Evolutionary conservation across 176 grass and related monocot genomes (phyloP), one percentile per base, ranked within the genome.

Genomic region (Canna indica): DNA sequence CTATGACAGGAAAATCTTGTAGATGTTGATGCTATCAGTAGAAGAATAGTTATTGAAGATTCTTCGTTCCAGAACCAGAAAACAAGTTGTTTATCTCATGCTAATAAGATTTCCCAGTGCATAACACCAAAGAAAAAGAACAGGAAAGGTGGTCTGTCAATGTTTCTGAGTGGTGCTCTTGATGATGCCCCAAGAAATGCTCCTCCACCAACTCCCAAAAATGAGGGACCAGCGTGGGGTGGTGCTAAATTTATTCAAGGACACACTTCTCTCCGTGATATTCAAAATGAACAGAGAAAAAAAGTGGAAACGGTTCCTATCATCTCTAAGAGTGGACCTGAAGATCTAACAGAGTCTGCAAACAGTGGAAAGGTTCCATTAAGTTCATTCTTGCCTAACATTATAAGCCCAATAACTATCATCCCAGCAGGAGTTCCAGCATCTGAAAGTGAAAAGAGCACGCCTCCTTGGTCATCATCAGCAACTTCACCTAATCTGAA

Each of bases 111-210:
- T 77, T 75, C 81, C 22, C 69, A 60, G 18, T 73, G 66, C 75
- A 79, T 35, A 67, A 73, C 82, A 64, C 85, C 82, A 33, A 99
- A 93, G 64, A 99, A 99, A 85, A 99, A 99, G 67, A 93, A 88
- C 27, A 85, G 81, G 73, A 99, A 93, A 86, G 94, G 90, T 64
- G 94, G 94, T 25, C 46, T 99, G 45, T 99, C 94, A 13, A 66
- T 93, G 82, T 99, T 99, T 78, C 76, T 99, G 71, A 93, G 80
- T 73, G 90, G 94, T 80, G 94, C 94, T 85, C 89, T 99, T 52
- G 94, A 99, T 64, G 89, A 90, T 79, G 77, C 84, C 75, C 82
- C 86, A 46, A 93, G 84, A 75, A 78, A 38, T 79, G 80, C 74
- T 32, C 75, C 26, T 6, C 84, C 86, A 73, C 61, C 79, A 50